Conservation (phyloP, 371 early-diverging fungal genomes). For the Nematocida sp. region DNA sequence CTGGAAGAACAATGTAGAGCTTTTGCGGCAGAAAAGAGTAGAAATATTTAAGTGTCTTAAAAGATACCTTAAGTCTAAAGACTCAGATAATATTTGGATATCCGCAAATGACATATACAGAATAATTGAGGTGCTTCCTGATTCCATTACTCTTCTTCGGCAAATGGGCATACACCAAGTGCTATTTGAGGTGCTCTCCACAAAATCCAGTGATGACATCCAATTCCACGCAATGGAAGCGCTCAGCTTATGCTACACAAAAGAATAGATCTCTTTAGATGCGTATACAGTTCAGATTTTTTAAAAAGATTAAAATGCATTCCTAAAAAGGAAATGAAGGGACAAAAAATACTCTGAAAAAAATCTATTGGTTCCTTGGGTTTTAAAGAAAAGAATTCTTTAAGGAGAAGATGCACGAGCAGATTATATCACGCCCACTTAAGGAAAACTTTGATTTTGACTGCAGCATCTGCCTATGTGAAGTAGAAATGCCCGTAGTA, state of each 20-base stretch:
- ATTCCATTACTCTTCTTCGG: conserved; percentile 41
- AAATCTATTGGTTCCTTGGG: conserved; percentile 3
- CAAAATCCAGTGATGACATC: conserved; percentile 61
- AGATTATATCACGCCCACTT: conserved; percentile 2
- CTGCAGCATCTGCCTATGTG: conserved; percentile 57
- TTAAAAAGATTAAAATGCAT: not conserved
- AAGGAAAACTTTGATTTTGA: conserved; percentile 48
- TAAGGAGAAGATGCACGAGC: conserved; percentile 47
- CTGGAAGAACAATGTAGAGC: conserved; percentile 56
- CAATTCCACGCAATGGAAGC: conserved; percentile 65
- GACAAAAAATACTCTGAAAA: not conserved
- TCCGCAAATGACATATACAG: conserved; percentile 64
- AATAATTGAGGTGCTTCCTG: conserved; percentile 59
- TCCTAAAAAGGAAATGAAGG: not conserved
- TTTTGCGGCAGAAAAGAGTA: conserved; percentile 48
- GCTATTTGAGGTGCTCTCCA: conserved; percentile 56
- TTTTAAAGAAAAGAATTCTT: conserved; percentile 10
- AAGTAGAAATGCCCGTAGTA: conserved; percentile 54
- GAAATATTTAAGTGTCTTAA: conserved; percentile 64
- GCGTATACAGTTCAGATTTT: conserved; percentile 4
- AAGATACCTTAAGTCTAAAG: conserved; percentile 61
- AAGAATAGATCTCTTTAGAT: conserved; percentile 64
- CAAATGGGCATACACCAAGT: conserved; percentile 61
- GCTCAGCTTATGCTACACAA: conserved; percentile 60
- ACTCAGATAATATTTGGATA: conserved; percentile 57